Evolutionary conservation across 2,329 filamentous ascomycete genomes (phyloP), one percentile per base, ranked within the genome.

Genomic region (Scedosporium boydii): DNA sequence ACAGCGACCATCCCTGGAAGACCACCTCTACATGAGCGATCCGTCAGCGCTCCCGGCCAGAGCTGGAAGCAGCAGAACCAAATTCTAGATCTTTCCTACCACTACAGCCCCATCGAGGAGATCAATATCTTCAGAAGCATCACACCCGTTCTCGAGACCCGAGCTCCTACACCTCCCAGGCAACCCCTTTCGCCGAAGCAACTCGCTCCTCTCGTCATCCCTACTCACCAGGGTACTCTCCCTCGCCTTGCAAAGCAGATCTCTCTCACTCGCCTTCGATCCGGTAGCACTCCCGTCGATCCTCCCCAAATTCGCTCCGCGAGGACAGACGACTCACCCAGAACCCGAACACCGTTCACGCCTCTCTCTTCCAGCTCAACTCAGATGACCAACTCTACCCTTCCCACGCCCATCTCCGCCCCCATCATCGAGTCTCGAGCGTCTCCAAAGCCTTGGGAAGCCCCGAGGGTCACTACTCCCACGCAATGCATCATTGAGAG

Each of bases 1-100:
- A 2, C 66, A 88, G 86, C 87, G 65, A 88, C 87, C 29, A 87
- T 89, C 66, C 87, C 87, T 41, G 86, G 85, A 48, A 80, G 85
- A 6, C 85, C 84, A 62, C 78, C 86, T 41, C 72, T 87, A 27
- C 84, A 88, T 67, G 86, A 88, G 73, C 80, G 85, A 63, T 87
- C 85, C 44, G 81, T 80, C 63, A 87, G 84, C 70, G 82, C 83
- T n/a, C 84, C 85, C 1, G 80, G 80, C 7, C 74, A 77, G 65
- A 78, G 75, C 60, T 78, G 78, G 75, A 78, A 77, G 66, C 76
- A 78, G 58, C 75, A 80, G 12, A 55, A 27, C 62, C 71, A 75
- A 6, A 12, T 34, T 41, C 21, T 57, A 9, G 59, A 61, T 42
- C 26, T 18, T 18, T 38, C 44, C 14, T 57, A 56, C 46, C 48